Percentiles rank a stretch among this genome's conserved stretches.
These are phyloP conservation scores for Lithospermum erythrorhizon DNA, from an alignment of 257 asterid genomes.

Conservation along the genomic window DNA sequence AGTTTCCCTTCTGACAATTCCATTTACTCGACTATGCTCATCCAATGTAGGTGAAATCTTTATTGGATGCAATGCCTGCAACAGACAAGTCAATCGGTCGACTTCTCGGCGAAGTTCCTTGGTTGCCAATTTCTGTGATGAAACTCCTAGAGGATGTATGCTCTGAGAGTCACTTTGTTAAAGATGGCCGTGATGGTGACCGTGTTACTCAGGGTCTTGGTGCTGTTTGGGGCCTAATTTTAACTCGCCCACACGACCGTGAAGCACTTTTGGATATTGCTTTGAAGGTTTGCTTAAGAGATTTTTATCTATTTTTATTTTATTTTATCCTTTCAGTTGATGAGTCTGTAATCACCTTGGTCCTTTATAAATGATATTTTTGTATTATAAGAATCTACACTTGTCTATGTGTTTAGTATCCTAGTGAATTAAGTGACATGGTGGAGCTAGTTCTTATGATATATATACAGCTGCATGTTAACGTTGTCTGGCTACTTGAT, in stretches of 20 bases:
- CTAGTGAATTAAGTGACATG: too few relatives aligned
- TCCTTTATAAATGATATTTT: neutral
- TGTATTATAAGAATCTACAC: neutral
- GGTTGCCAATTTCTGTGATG: slow-evolving; percentile 68
- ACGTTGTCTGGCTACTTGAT: too few relatives aligned
- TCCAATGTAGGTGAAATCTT: slow-evolving; percentile 57
- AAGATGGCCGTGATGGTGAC: slow-evolving; percentile 63
- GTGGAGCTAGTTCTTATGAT: neutral
- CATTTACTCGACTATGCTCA: slow-evolving; percentile 18
- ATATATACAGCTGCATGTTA: neutral
- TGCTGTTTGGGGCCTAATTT: slow-evolving; percentile 81
- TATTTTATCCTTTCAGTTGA: neutral
- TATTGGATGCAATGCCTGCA: slow-evolving; percentile 73
- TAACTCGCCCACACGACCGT: slow-evolving; percentile 76
- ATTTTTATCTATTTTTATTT: slow-evolving; percentile 6
- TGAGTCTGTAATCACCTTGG: too few relatives aligned
- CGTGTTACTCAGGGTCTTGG: slow-evolving; percentile 98
- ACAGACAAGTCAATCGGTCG: slow-evolving; percentile 90
- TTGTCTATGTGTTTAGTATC: too few relatives aligned
- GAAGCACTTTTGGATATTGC: slow-evolving; percentile 87
- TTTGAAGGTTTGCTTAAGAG: slow-evolving; percentile 51
- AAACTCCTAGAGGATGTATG: slow-evolving; percentile 67
- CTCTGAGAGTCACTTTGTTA: slow-evolving; percentile 43
- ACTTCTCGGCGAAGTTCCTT: slow-evolving; percentile 91
- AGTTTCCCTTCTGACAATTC: slow-evolving; percentile 5